Conservation (phyloP, 352 stramenopile species). For the Globisporangium abappressorium region DNA sequence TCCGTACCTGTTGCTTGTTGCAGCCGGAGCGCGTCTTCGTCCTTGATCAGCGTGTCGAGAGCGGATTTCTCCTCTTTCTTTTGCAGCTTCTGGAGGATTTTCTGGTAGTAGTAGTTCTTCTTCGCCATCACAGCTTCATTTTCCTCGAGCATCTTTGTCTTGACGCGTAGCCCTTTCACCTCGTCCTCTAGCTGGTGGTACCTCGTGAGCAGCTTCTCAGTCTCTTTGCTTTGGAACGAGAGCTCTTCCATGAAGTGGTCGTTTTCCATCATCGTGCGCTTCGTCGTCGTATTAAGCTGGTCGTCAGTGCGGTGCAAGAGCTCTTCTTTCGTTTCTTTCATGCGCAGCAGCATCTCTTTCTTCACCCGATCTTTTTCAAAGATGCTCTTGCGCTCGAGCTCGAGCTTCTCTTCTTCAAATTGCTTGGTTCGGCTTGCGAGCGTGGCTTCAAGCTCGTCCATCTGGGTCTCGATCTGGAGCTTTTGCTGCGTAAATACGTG, state of each 20-base stretch:
- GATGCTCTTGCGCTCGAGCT: constrained; percentile 59
- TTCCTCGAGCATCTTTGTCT: constrained; percentile 47
- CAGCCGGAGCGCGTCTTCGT: neutral
- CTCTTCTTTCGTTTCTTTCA: constrained; percentile 52
- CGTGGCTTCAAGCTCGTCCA: constrained; percentile 36
- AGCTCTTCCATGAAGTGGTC: constrained; percentile 74
- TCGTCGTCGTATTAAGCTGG: constrained; percentile 65
- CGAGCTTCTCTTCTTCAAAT: constrained; percentile 34
- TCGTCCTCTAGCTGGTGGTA: constrained; percentile 45
- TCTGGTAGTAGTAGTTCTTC: constrained; percentile 73
- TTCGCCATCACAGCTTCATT: constrained; percentile 58
- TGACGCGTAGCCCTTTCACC: constrained; percentile 35
- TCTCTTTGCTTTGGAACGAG: constrained; percentile 67
- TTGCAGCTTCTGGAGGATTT: constrained; percentile 56
- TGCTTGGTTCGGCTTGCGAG: constrained; percentile 21
- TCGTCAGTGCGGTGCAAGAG: constrained; percentile 57
- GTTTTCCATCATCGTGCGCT: constrained; percentile 81
- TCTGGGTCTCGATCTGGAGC: constrained; percentile 32
- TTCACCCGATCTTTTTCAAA: constrained; percentile 66
- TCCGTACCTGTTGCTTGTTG: neutral
- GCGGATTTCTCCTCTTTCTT: constrained; percentile 18
- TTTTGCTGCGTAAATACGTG: constrained; percentile 59
- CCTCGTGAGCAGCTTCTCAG: constrained; percentile 59
- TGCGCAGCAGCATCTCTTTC: constrained; percentile 58
- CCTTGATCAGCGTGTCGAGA: constrained; percentile 11